phyloP scores from a whole-genome alignment of 176 grass and related monocot species.

The Phyllostachys edulis region DNA sequence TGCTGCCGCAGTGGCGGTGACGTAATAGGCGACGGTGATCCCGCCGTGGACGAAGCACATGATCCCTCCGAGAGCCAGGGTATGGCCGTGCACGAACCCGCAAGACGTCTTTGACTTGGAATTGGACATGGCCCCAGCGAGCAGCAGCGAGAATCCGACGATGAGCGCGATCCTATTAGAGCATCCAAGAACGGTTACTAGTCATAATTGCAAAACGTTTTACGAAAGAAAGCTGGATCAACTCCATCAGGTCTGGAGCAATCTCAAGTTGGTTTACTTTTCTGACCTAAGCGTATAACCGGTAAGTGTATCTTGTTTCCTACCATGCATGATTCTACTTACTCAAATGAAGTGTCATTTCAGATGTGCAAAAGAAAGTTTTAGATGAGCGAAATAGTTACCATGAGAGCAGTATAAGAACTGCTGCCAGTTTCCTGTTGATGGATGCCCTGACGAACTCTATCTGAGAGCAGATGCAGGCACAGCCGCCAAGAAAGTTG shows the following conservation, averaged over 20 bases:
- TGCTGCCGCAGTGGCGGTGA: slow-evolving; percentile 43
- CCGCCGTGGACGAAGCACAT: slow-evolving; percentile 81
- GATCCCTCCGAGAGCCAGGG: slow-evolving; percentile 71
- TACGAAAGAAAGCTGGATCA: neutral
- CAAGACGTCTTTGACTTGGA: slow-evolving; percentile 56
- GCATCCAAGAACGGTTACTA: neutral
- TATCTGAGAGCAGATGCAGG: slow-evolving; percentile 74
- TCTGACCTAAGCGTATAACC: neutral
- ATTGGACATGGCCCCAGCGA: slow-evolving; percentile 73
- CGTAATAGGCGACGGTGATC: slow-evolving; percentile 67
- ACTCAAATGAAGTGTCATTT: neutral
- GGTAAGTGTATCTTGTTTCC: neutral
- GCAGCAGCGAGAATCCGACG: slow-evolving; percentile 70
- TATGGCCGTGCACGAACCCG: slow-evolving; percentile 63
- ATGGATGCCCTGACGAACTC: slow-evolving; percentile 72
- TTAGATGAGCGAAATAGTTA: slow-evolving; percentile 24
- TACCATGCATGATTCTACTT: neutral
- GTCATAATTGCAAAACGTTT: neutral
- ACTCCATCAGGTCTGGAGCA: neutral
- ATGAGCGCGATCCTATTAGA: slow-evolving; percentile 61
- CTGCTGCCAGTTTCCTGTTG: slow-evolving; percentile 69
- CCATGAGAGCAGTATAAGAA: slow-evolving; percentile 77
- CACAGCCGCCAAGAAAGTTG: slow-evolving; percentile 76
- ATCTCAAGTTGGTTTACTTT: neutral
- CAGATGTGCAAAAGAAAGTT: neutral